phyloP scores from a whole-genome alignment of 2,329 filamentous ascomycete species.

The Thermothelomyces thermophilus region DNA sequence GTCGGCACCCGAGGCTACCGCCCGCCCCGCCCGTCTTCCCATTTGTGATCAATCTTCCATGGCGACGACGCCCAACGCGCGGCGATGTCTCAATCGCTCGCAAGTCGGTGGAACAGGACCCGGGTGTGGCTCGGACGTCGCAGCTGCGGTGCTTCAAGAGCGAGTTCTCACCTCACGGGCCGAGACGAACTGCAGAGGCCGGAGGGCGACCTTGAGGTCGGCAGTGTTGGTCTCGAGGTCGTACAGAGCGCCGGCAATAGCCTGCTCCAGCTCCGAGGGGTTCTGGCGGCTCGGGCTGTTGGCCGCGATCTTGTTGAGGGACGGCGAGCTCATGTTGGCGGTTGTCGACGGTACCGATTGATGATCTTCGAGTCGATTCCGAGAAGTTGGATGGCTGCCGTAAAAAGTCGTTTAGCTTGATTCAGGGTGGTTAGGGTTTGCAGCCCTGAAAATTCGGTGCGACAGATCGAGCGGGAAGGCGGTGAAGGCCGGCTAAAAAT shows the following conservation, averaged over 20 bases:
- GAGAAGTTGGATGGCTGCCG: slow-evolving; percentile 9
- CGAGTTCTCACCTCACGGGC: slow-evolving; percentile 90
- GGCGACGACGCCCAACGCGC: slow-evolving; percentile 24
- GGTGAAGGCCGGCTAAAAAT: slow-evolving; percentile 7
- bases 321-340: slow-evolving; percentile 58
- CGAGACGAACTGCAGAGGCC: slow-evolving; percentile 97
- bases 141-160: slow-evolving; percentile 23
- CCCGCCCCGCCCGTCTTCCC: slow-evolving; percentile 20
- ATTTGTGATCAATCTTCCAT: slow-evolving; percentile 26
- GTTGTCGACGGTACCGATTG: slow-evolving; percentile 27
- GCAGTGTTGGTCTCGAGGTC: slow-evolving; percentile 99
- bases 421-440: slow-evolving; percentile 23
- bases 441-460: slow-evolving; percentile 20
- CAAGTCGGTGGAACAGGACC: slow-evolving; percentile 40
- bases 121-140: slow-evolving; percentile 25
- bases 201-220: slow-evolving; percentile 92
- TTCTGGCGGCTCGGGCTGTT: slow-evolving; percentile 95
- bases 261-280: slow-evolving; percentile 95
- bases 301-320: slow-evolving; percentile 95
- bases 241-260: slow-evolving; percentile 93
- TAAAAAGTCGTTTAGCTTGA: slow-evolving; percentile 12
- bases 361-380: slow-evolving; percentile 10
- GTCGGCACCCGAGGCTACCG: slow-evolving; percentile 14
- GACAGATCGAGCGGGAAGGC: slow-evolving; percentile 10
- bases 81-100: slow-evolving; percentile 18